Evolutionary conservation across 1,284 basidiomycete species (phyloP), one percentile per base, ranked within the genome.

Genomic region (Austroboletus niveus): DNA sequence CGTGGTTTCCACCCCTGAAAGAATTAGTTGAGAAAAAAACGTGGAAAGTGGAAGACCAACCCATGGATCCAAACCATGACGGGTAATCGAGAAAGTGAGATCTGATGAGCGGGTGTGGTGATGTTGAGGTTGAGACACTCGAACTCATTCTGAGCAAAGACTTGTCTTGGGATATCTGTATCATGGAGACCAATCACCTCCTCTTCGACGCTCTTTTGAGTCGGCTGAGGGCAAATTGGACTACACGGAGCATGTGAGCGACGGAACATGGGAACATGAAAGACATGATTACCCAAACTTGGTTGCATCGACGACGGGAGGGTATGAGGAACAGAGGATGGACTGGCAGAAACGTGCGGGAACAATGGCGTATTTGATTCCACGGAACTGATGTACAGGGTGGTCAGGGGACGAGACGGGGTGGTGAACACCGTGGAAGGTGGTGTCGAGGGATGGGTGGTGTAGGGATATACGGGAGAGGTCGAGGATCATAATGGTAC

Each of bases 51-150:
- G 44, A 49, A 38, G 35, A 71, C 78, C 45, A 58, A 89, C 87
- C 87, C 87, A 66, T 89, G 87, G 17, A 89, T 73, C 87, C 86
- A 89, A 40, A 89, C 65, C 86, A 89, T 88, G 54, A 89, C 86
- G 8, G 87, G 87, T 12, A 84, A 57, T 38, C 72, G 73, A 31
- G 84, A 82, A 40, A 71, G 69, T 5, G 75, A 61, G 3, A 68
- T 74, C 24, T 80, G 70, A 34, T 77, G 77, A 17, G 76, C 80
- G 20, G 87, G 87, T 51, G 79, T 77, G n/a, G 85, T 87, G 51
- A 89, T 85, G 66, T 87, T 88, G 51, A 89, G 66, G 63, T 89
- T 89, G 39, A 89, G 72, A 67, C 87, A 89, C 49, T 87, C 84
- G 42, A 87, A 85, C 65, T 89, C 87, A 64, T 85, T 78, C 47